Conservation (phyloP, 306 rosid genomes). For the Pyrus betulifolia region DNA sequence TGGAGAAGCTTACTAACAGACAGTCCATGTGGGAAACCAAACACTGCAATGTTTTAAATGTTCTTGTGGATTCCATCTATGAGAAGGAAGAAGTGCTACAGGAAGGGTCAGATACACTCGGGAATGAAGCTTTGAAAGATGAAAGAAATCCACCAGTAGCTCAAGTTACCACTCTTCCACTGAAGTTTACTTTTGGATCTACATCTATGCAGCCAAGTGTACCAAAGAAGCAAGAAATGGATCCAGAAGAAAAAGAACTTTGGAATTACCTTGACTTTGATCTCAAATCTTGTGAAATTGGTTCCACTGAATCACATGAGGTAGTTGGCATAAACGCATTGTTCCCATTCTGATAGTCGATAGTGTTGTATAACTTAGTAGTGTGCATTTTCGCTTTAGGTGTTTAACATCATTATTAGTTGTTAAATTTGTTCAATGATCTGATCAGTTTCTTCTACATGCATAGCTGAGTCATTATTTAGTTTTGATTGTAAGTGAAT, state of each 20-base stretch:
- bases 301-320: slow-evolving; percentile 2
- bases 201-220: background rate
- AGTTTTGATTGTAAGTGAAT: background rate
- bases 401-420: background rate
- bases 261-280: background rate
- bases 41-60: background rate
- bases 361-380: background rate
- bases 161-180: background rate
- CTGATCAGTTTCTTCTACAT: background rate
- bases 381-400: background rate
- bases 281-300: slow-evolving; percentile 13
- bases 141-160: background rate
- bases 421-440: background rate
- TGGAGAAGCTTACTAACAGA: background rate
- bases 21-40: background rate
- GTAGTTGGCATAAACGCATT: slow-evolving; percentile 4
- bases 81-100: slow-evolving; percentile 8
- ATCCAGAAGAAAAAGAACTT: background rate
- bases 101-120: slow-evolving; percentile 11
- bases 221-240: background rate
- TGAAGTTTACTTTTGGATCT: background rate
- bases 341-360: background rate
- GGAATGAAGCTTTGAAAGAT: background rate
- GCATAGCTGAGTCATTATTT: background rate
- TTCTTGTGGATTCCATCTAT: slow-evolving; percentile 27